These are phyloP conservation scores for Aspergillus fumigatus DNA, from an alignment of 2,329 filamentous ascomycete species.

Conservation along the genomic window DNA sequence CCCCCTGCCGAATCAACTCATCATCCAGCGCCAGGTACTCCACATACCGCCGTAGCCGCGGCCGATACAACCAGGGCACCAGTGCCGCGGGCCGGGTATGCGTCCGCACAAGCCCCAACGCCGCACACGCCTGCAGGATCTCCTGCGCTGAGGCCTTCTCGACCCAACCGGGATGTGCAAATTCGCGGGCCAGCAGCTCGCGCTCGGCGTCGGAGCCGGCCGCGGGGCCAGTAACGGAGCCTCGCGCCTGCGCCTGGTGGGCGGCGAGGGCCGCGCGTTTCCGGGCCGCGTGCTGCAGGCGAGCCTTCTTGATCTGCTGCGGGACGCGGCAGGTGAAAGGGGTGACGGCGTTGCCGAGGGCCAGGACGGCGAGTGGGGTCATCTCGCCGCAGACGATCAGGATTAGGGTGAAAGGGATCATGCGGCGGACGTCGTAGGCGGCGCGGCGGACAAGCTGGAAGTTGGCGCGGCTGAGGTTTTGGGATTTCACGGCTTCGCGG, in stretches of 20 bases:
- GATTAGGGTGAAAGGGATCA: conserved; percentile 73
- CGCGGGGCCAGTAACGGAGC: conserved; percentile 11
- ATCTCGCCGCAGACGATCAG: conserved; percentile 79
- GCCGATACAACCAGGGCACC: conserved; percentile 45
- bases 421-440: conserved; percentile 66
- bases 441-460: conserved; percentile 67
- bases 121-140: conserved; percentile 32
- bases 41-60: conserved; percentile 52
- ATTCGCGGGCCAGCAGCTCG: conserved; percentile 19
- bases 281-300: conserved; percentile 48
- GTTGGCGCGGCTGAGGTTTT: conserved; percentile 56
- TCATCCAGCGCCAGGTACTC: conserved; percentile 69
- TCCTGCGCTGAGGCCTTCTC: conserved; percentile 17
- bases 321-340: conserved; percentile 82
- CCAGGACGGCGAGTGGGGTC: conserved; percentile 72
- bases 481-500: conserved; percentile 8
- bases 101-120: conserved; percentile 28
- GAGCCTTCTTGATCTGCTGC: conserved; percentile 59
- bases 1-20: conserved; percentile 58
- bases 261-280: conserved; percentile 23
- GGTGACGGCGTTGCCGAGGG: conserved; percentile 63
- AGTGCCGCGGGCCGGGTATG: conserved; percentile 42
- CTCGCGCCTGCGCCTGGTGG: conserved; percentile 13
- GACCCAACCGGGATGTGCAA: conserved; percentile 19
- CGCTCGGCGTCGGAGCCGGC: conserved; percentile 26